Percentiles rank a stretch among this genome's conserved stretches.
Conservation (phyloP, 2,329 filamentous ascomycete species). For the Alternaria arbusti region DNA sequence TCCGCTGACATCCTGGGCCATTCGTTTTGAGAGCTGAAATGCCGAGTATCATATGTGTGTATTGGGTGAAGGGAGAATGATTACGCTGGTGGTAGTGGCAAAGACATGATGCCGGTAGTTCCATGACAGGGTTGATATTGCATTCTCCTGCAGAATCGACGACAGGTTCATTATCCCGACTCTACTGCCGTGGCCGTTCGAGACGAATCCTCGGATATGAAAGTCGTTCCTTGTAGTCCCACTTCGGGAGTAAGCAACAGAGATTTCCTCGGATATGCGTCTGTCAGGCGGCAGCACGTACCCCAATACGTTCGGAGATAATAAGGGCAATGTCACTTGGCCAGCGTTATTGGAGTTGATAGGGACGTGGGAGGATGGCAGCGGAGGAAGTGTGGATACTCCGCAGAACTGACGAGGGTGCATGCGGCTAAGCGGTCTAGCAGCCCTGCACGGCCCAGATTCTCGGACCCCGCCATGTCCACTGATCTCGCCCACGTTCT, state of each 20-base stretch:
- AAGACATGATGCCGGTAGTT: background rate
- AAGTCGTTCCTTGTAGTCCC: background rate
- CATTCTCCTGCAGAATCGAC: background rate
- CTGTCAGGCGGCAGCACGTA: background rate
- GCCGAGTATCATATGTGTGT: background rate
- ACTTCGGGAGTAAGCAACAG: background rate
- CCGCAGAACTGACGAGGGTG: background rate
- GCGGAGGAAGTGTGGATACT: conserved; percentile 3
- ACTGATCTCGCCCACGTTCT: conserved; percentile 18
- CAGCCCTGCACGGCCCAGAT: conserved; percentile 4
- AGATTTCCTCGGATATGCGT: background rate
- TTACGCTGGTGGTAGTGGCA: background rate
- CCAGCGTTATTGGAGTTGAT: background rate
- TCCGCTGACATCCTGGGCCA: background rate
- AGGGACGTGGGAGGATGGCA: conserved; percentile 2
- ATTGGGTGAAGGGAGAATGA: background rate
- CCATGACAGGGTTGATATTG: background rate
- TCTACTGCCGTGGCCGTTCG: background rate
- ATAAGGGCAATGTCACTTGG: conserved; percentile 1
- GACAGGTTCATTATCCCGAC: background rate
- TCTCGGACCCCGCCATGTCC: conserved; percentile 13
- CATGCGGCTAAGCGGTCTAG: background rate
- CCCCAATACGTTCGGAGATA: background rate
- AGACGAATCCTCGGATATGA: background rate
- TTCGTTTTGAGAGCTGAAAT: background rate